Conservation (phyloP, 805 yeast species). For the Phaffomyces opuntiae region DNA sequence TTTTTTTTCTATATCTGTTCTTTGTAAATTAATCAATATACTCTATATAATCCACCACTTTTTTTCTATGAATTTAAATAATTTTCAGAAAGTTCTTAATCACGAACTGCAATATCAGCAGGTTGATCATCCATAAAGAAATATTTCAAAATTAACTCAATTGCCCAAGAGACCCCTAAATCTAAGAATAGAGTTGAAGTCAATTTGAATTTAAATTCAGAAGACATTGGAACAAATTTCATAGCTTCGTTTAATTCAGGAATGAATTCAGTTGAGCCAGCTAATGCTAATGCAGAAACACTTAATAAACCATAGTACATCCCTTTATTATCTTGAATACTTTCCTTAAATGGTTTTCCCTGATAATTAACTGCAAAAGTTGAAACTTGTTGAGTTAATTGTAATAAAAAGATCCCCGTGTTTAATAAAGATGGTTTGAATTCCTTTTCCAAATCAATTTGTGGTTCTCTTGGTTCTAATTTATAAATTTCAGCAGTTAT, state of each 20-base stretch:
- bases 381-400: slow-evolving; percentile 92
- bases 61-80: too few species aligned
- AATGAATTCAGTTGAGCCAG: slow-evolving; percentile 89
- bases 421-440: slow-evolving; percentile 87
- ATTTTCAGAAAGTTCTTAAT: background rate
- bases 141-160: slow-evolving; percentile 75
- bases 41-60: too few species aligned
- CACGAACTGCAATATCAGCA: slow-evolving; percentile 71
- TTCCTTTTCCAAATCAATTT: slow-evolving; percentile 80
- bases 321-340: slow-evolving; percentile 84
- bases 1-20: too few species aligned
- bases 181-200: slow-evolving; percentile 70
- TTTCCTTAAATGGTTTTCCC: slow-evolving; percentile 94
- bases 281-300: slow-evolving; percentile 79
- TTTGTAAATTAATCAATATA: too few species aligned
- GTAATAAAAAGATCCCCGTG: slow-evolving; percentile 92
- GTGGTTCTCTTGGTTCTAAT: slow-evolving; percentile 89
- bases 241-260: slow-evolving; percentile 92
- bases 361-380: slow-evolving; percentile 97
- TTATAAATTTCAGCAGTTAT: slow-evolving; percentile 77
- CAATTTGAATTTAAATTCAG: slow-evolving; percentile 66
- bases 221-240: slow-evolving; percentile 83
- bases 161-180: slow-evolving; percentile 65
- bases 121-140: slow-evolving; percentile 88
- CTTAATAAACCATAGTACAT: slow-evolving; percentile 95